A percentile compares a stretch with the other conserved stretches of the same genome.
Conservation (phyloP, 352 stramenopile species). For the Phytophthora ramorum region DNA sequence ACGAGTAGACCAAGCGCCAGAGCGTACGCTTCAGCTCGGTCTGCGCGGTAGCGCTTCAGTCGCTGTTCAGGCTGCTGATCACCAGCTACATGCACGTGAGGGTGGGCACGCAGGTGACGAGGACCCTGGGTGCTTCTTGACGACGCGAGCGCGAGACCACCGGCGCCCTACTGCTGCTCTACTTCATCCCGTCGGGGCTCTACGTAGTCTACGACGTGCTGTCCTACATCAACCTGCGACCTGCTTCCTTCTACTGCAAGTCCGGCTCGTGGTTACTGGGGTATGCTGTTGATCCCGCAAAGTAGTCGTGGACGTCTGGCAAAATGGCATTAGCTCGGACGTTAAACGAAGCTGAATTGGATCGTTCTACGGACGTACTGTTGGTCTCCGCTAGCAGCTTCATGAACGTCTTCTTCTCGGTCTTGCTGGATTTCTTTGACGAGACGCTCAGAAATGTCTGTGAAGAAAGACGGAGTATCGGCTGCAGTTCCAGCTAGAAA, state of each 20-base stretch:
- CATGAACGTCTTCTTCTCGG: no score
- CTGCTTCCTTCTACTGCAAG: slow-evolving; percentile 83
- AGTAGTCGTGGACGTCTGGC: no score
- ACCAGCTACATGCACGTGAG: slow-evolving; percentile 75
- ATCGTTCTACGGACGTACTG: no score
- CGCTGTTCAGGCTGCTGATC: slow-evolving; percentile 74
- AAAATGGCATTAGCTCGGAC: no score
- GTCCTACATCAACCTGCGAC: slow-evolving; percentile 86
- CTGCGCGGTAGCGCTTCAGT: slow-evolving; percentile 78
- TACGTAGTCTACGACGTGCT: slow-evolving; percentile 88
- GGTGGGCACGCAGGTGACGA: slow-evolving; percentile 41
- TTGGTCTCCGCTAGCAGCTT: no score
- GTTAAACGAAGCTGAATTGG: no score
- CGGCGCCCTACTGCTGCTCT: slow-evolving; percentile 59
- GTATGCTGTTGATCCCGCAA: no score
- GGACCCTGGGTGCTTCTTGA: slow-evolving; percentile 37
- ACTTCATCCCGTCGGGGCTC: slow-evolving; percentile 77
- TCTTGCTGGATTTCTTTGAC: no score
- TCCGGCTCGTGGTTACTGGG: slow-evolving; percentile 83
- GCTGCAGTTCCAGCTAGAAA: no score
- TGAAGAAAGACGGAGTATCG: no score
- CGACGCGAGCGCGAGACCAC: slow-evolving; percentile 48
- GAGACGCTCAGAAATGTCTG: no score
- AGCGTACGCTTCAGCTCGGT: slow-evolving; percentile 80
- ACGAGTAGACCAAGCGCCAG: slow-evolving; percentile 76